Evolutionary conservation across 768 basidiomycete species (phyloP).

Genomic region (Boletus sensibilis): DNA sequence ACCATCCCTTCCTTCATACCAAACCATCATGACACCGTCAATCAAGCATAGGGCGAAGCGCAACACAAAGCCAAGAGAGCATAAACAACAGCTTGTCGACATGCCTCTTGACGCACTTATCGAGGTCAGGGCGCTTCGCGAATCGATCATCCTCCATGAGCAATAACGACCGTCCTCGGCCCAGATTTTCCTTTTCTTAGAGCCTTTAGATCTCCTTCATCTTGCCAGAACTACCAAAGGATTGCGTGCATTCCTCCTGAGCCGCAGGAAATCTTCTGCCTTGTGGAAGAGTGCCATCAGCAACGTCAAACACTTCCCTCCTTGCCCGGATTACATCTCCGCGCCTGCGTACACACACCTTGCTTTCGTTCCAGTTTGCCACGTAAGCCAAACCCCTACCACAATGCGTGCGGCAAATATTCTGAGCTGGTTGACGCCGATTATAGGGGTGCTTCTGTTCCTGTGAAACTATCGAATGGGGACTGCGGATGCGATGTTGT

Average conservation of each 20-base stretch:
- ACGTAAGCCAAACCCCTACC: constrained; percentile 21
- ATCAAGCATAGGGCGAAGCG: neutral
- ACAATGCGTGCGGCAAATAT: neutral
- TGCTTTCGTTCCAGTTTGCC: constrained; percentile 31
- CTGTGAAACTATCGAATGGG: constrained; percentile 15
- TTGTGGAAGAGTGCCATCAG: constrained; percentile 31
- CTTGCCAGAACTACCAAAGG: constrained; percentile 33
- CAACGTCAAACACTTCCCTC: constrained; percentile 25
- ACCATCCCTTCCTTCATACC: too few relatives aligned
- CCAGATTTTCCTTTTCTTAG: constrained; percentile 27
- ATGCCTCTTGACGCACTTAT: constrained; percentile 14
- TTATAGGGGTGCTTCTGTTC: constrained; percentile 13
- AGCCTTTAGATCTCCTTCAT: constrained; percentile 34
- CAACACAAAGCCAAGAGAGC: neutral
- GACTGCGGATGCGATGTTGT: constrained; percentile 14
- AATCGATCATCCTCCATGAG: neutral
- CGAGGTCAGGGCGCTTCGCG: constrained; percentile 7
- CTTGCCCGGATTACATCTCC: constrained; percentile 27
- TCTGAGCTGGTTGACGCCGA: neutral
- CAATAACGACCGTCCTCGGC: neutral
- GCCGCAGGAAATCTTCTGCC: constrained; percentile 8
- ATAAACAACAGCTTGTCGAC: constrained; percentile 1
- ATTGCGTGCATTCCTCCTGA: constrained; percentile 29
- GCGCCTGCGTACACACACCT: constrained; percentile 31
- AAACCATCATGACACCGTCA: constrained; percentile 5